Evolutionary conservation across 257 asterid species (phyloP).

Genomic region (Fraxinus cuspidata): DNA sequence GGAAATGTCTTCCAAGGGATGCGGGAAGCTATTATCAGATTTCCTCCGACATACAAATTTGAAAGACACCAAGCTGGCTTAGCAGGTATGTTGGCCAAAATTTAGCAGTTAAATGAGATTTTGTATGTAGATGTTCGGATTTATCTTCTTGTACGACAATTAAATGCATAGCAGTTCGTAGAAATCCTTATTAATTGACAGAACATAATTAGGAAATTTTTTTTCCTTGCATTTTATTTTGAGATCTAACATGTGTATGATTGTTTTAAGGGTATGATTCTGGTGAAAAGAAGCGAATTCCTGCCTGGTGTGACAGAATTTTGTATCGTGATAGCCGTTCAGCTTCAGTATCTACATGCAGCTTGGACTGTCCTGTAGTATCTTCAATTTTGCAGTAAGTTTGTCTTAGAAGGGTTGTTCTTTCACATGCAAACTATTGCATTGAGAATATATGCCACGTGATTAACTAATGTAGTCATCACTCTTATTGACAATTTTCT

Average conservation of each 20-base stretch:
- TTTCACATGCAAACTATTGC: background rate
- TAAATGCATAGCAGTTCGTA: slow-evolving; percentile 7
- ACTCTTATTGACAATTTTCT: background rate
- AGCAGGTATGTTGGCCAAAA: slow-evolving; percentile 58
- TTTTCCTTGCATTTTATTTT: slow-evolving; percentile 13
- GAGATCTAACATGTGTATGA: slow-evolving; percentile 27
- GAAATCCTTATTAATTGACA: slow-evolving; percentile 7
- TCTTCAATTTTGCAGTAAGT: slow-evolving; percentile 76
- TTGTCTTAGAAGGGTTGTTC: slow-evolving; percentile 20
- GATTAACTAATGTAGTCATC: background rate
- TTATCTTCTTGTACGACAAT: background rate
- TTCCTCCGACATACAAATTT: slow-evolving; percentile 97
- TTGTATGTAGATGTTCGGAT: background rate
- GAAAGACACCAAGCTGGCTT: slow-evolving; percentile 91
- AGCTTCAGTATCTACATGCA: slow-evolving; percentile 63
- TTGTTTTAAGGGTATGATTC: slow-evolving; percentile 82
- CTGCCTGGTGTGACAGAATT: slow-evolving; percentile 99
- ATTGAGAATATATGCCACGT: background rate
- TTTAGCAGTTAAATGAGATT: slow-evolving; percentile 11
- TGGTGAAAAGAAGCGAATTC: slow-evolving; percentile 97
- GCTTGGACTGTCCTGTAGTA: slow-evolving; percentile 92
- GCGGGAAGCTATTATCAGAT: slow-evolving; percentile 90
- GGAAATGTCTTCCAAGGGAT: slow-evolving; percentile 98
- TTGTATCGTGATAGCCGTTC: slow-evolving; percentile 87
- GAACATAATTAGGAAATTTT: background rate